A percentile compares a stretch with the other conserved stretches of the same genome.
phyloP scores from a whole-genome alignment of 371 early-diverging fungal genomes.

The Blakeslea trispora region DNA sequence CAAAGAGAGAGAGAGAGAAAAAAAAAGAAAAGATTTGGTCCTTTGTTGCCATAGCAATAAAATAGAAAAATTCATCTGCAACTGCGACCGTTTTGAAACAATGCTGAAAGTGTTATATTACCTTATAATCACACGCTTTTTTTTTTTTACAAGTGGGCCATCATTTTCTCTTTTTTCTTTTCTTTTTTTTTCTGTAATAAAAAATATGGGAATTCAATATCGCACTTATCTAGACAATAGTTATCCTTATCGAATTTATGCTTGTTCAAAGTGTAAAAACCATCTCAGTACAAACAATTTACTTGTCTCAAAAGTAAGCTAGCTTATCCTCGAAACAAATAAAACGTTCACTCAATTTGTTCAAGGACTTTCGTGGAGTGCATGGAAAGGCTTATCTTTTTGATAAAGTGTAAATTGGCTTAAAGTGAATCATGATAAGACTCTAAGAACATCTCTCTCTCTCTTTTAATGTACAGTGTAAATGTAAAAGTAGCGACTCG shows the following conservation, averaged over 20 bases:
- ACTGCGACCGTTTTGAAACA: too few species aligned
- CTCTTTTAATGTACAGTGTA: background rate
- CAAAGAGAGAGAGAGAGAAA: too few species aligned
- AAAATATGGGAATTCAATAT: constrained; percentile 60
- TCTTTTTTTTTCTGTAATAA: background rate
- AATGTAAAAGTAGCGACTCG: constrained; percentile 6
- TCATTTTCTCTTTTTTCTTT: background rate
- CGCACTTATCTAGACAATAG: constrained; percentile 56
- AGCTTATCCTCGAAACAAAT: too few species aligned
- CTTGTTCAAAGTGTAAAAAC: constrained; percentile 73
- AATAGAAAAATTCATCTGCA: too few species aligned
- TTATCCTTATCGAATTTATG: constrained; percentile 43
- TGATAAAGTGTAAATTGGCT: constrained; percentile 62
- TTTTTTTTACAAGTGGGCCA: too few species aligned
- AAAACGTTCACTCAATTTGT: background rate
- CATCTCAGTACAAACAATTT: constrained; percentile 67
- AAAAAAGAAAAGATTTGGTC: too few species aligned
- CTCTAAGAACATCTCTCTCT: too few species aligned
- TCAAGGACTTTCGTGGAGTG: constrained; percentile 63
- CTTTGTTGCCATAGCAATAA: too few species aligned
- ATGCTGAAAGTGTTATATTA: too few species aligned
- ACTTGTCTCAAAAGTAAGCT: constrained; percentile 72
- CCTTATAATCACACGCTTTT: background rate
- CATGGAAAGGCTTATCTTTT: constrained; percentile 69
- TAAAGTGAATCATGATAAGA: too few species aligned